Conservation (phyloP, 2,329 filamentous ascomycete genomes). For the Neopestalotiopsis rosae region DNA sequence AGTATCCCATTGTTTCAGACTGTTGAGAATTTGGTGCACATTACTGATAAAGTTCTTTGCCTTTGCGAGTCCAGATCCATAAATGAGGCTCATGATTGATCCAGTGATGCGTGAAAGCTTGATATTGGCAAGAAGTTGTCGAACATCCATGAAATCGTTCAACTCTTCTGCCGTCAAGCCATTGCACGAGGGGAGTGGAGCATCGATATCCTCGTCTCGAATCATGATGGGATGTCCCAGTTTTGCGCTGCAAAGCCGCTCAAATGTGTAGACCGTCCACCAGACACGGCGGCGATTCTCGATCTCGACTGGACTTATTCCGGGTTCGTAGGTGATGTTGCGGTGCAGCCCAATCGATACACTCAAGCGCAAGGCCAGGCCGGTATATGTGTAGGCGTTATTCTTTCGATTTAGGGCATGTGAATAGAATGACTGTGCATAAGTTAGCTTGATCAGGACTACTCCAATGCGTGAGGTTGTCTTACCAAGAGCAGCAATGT, state of each 20-base stretch:
- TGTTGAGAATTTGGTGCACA: constrained; percentile 38
- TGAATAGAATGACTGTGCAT: constrained; percentile 39
- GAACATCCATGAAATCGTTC: constrained; percentile 26
- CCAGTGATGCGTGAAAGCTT: constrained; percentile 36
- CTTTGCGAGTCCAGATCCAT: constrained; percentile 17
- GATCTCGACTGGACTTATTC: constrained; percentile 32
- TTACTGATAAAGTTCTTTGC: constrained; percentile 22
- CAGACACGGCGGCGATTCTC: constrained; percentile 39
- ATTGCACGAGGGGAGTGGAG: constrained; percentile 37
- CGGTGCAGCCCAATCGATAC: constrained; percentile 44
- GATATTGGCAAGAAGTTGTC: constrained; percentile 34
- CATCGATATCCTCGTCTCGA: constrained; percentile 46
- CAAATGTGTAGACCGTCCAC: constrained; percentile 40
- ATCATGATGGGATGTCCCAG: constrained; percentile 48
- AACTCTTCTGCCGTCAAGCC: constrained; percentile 21
- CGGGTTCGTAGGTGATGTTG: constrained; percentile 34
- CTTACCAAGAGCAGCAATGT: constrained; percentile 42
- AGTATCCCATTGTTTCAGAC: constrained; percentile 42
- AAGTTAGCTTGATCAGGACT: constrained; percentile 2
- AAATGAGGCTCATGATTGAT: constrained; percentile 25
- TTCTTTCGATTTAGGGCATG: constrained; percentile 44
- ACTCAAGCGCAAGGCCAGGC: constrained; percentile 42
- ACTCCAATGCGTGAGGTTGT: background rate
- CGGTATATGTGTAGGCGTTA: constrained; percentile 42
- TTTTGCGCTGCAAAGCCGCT: constrained; percentile 48